Evolutionary conservation across 768 basidiomycete species (phyloP), one percentile per base, ranked within the genome.

Genomic region (Amanita fuliginea): DNA sequence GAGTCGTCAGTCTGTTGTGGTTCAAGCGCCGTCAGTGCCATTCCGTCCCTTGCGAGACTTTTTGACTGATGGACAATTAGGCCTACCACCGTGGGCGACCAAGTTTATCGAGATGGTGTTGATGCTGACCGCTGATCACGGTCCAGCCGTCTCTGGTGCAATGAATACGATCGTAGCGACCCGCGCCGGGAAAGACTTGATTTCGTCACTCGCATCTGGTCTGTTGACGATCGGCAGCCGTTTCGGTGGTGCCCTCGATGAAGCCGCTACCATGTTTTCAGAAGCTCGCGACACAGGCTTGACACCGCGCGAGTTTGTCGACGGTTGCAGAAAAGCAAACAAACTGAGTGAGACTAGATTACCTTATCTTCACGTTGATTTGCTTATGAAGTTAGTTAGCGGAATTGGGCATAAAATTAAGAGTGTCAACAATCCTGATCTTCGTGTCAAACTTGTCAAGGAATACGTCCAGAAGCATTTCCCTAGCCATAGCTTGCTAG

Each of bases 331-430:
- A 61, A 93, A 93, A 71, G 81, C 81, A 24, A 96, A 95, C 76
- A 92, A 92, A 69, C 82, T 96, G 54, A 95, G 86, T 86, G 57
- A 53, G 83, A 30, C 19, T 35, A 48, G 24, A 40, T 51, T 24
- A 28, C 10, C 2, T 28, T 18, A 34, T 48, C 26, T 42, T 24
- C 55, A 14, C 4, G 26, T 7, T 13, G 22, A 30, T 53, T 55
- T 49, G 49, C 33, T 50, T 7, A 48, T 51, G 26, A 33, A 36
- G 6, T 37, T 55, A 87, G 86, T 97, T 75, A 86, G 83, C 56
- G 95, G 95, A 74, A 99, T 99, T 57, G 95, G 95, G 41, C 95
- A 99, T 83, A 98, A 98, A 80, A 96, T 99, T 77, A 99, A 99
- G 82, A 91, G 86, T 56, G 88, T 92, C 56, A 93, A 90, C 70